phyloP scores from a whole-genome alignment of 371 early-diverging fungal species.

The Thermomucor indicae-seudaticae region DNA sequence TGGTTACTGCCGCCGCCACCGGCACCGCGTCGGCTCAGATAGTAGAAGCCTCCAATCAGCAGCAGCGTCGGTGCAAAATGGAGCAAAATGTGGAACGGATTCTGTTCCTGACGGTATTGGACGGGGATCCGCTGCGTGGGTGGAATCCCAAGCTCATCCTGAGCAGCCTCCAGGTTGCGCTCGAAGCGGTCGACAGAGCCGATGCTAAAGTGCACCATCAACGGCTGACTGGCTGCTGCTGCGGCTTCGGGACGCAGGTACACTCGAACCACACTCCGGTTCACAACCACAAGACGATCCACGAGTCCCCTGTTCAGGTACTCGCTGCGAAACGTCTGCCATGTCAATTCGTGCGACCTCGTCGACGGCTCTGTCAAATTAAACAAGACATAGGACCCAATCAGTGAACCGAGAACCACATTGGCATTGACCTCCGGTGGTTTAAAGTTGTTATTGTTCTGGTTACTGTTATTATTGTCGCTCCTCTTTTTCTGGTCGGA shows the following conservation, averaged over 20 bases:
- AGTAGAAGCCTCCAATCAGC: conserved; percentile 83
- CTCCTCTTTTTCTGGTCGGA: background rate
- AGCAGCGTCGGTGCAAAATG: conserved; percentile 93
- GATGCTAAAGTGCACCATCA: conserved; percentile 88
- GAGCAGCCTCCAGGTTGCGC: conserved; percentile 84
- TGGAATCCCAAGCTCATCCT: conserved; percentile 88
- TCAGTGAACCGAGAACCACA: conserved; percentile 44
- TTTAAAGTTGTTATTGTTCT: background rate
- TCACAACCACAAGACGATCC: conserved; percentile 83
- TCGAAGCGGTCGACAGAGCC: conserved; percentile 97
- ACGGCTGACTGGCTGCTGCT: conserved; percentile 29
- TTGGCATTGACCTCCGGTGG: conserved; percentile 32
- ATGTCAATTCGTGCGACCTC: conserved; percentile 73
- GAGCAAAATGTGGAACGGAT: conserved; percentile 54
- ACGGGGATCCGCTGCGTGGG: conserved; percentile 88
- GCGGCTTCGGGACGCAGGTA: conserved; percentile 70
- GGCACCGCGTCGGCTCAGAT: conserved; percentile 78
- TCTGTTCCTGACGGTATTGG: conserved; percentile 73
- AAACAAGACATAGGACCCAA: conserved; percentile 53
- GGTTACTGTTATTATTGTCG: background rate
- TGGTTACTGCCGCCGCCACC: conserved; percentile 66
- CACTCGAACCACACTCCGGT: conserved; percentile 79
- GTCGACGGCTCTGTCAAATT: conserved; percentile 45
- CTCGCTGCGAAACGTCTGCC: conserved; percentile 86
- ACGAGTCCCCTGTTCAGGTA: conserved; percentile 92